phyloP scores from a whole-genome alignment of 176 grass and related monocot genomes.

The Juncus effusus region DNA sequence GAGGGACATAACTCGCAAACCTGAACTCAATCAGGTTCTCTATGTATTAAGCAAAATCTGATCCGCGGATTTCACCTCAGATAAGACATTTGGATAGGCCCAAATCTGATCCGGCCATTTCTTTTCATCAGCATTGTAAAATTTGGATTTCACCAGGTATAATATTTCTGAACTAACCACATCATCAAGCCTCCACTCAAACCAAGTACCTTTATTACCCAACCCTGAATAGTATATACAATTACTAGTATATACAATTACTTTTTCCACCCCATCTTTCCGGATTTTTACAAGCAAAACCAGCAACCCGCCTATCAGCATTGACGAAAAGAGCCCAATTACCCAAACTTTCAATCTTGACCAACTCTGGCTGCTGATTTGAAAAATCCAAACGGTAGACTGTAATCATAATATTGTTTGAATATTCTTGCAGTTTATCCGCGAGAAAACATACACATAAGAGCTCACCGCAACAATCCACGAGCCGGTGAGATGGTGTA shows the following conservation, averaged over 20 bases:
- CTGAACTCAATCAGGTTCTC: too few species aligned
- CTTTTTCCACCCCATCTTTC: conserved; percentile 59
- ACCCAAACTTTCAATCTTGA: conserved; percentile 37
- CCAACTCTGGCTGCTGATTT: conserved; percentile 22
- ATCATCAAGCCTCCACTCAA: too few species aligned
- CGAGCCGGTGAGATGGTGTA: conserved; percentile 3
- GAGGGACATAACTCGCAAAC: too few species aligned
- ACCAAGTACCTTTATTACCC: too few species aligned
- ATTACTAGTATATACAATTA: conserved; percentile 52
- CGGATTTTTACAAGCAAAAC: conserved; percentile 38
- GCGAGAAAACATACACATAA: conserved; percentile 22
- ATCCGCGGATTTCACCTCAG: too few species aligned
- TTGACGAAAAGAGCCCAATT: conserved; percentile 42
- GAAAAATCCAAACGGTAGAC: conserved; percentile 28
- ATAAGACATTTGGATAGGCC: too few species aligned
- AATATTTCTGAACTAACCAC: too few species aligned
- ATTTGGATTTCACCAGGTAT: too few species aligned
- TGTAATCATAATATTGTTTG: background rate
- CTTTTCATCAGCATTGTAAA: too few species aligned
- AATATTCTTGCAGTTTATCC: background rate
- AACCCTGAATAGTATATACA: conserved; percentile 29
- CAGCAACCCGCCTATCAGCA: conserved; percentile 15
- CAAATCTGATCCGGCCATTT: too few species aligned
- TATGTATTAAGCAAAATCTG: too few species aligned
- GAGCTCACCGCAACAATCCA: conserved; percentile 46